Percentiles rank a stretch among this genome's conserved stretches.
Evolutionary conservation across 2,329 filamentous ascomycete genomes (phyloP).

Genomic region (Sclerotinia glacialis): DNA sequence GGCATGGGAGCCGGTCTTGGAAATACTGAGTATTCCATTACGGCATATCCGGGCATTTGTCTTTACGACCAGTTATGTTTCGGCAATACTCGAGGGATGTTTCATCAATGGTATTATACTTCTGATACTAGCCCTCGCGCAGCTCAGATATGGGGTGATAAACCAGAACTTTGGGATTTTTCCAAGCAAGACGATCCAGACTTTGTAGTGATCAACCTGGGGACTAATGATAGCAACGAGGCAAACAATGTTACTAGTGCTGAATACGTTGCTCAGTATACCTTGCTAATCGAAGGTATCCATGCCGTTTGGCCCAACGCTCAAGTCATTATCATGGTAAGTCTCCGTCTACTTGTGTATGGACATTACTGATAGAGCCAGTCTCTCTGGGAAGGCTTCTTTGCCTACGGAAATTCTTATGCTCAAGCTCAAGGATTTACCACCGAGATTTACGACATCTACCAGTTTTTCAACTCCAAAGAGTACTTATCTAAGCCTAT

Average conservation of each 20-base stretch:
- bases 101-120: constrained; percentile 57
- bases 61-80: constrained; percentile 55
- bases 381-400: constrained; percentile 56
- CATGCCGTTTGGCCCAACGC: constrained; percentile 48
- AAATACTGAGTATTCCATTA: constrained; percentile 56
- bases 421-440: constrained; percentile 47
- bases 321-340: constrained; percentile 46
- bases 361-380: constrained; percentile 31
- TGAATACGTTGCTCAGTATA: constrained; percentile 45
- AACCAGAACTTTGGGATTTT: constrained; percentile 48
- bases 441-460: constrained; percentile 50
- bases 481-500: constrained; percentile 43
- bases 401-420: constrained; percentile 50
- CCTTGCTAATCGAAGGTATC: constrained; percentile 47
- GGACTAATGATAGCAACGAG: constrained; percentile 48
- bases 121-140: constrained; percentile 47
- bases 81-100: constrained; percentile 49
- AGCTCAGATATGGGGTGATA: constrained; percentile 38
- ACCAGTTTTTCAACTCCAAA: constrained; percentile 51
- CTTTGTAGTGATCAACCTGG: constrained; percentile 48
- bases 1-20: constrained; percentile 55
- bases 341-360: constrained; percentile 42
- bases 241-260: constrained; percentile 43
- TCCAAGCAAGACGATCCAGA: constrained; percentile 44
- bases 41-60: constrained; percentile 58